Evolutionary conservation across 2,329 filamentous ascomycete species (phyloP).

Genomic region (Alternaria consortialis): DNA sequence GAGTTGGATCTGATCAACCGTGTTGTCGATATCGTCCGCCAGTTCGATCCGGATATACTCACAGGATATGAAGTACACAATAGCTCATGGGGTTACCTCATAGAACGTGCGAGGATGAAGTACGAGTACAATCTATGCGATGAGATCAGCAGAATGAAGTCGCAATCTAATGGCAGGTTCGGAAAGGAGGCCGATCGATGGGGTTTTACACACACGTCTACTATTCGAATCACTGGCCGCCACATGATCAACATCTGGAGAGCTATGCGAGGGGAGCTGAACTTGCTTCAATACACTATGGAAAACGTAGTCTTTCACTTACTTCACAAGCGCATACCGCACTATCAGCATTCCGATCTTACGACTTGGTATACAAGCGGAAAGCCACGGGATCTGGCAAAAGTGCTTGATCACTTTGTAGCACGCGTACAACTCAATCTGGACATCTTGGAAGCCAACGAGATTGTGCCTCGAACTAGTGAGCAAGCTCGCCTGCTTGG

Average conservation of each 20-base stretch:
- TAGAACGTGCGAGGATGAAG: conserved; percentile 84
- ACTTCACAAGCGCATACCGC: conserved; percentile 84
- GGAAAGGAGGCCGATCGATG: conserved; percentile 88
- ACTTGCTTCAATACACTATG: conserved; percentile 92
- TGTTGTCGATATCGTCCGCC: conserved; percentile 86
- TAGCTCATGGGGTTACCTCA: conserved; percentile 92
- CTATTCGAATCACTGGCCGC: conserved; percentile 88
- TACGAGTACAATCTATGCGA: conserved; percentile 92
- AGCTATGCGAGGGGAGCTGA: conserved; percentile 92
- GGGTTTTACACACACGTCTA: conserved; percentile 94
- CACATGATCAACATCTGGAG: conserved; percentile 98
- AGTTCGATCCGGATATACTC: conserved; percentile 87
- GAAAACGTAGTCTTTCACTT: conserved; percentile 95
- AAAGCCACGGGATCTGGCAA: conserved; percentile 73
- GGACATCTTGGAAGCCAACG: conserved; percentile 90
- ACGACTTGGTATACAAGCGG: conserved; percentile 82
- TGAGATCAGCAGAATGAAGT: conserved; percentile 88
- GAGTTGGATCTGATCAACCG: conserved; percentile 86
- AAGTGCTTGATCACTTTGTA: conserved; percentile 80
- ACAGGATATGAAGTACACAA: conserved; percentile 96
- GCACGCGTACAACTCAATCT: conserved; percentile 80
- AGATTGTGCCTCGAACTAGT: conserved; percentile 86
- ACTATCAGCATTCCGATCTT: conserved; percentile 81
- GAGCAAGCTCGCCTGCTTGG: conserved; percentile 93
- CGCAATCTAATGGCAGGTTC: conserved; percentile 81